Evolutionary conservation across 2,329 filamentous ascomycete species (phyloP), one percentile per base, ranked within the genome.

Genomic region (Beauveria varroae): DNA sequence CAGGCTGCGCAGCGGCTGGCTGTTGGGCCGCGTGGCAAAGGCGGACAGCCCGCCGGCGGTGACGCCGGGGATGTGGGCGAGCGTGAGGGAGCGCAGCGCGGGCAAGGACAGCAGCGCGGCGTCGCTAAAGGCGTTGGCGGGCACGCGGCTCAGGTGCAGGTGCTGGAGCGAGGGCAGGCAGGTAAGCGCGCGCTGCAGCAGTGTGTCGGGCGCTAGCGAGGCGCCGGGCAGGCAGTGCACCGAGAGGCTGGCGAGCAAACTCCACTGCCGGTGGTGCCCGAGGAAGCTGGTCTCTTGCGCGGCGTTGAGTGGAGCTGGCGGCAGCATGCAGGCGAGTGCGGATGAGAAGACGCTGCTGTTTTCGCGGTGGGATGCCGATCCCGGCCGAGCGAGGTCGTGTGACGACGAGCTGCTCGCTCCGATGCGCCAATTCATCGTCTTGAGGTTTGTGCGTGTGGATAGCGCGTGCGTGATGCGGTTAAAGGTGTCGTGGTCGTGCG

Each of bases 341-440:
- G 59, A 24, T 73, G 73, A 14, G 74, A 71, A 60, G 47, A 52
- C 20, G 46, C 22, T 34, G 30, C 12, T 34, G 30, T 2, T 34
- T 34, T 34, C 30, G 30, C 12, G 30, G 28, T 28, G 28, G 30
- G 30, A 34, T 12, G 30, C 30, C 5, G 30, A 14, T 49, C 40
- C 62, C 2, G 54, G 61, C 14, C 55, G 47, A 10, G 56, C 40
- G 9, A 43, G 67, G 63, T 72, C 73, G 49, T 26, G 26, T 26
- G 26, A 7, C 26, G 26, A 26, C 26, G 26, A 26, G 26, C 7
- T 28, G 28, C 22, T n/a, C 12, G 74, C 64, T 64, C 82, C 78
- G 20, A 88, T 66, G 18, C 84, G 72, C 86, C 85, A 88, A 44
- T 80, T 77, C 74, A 85, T 84, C 64, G 85, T 79, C 66, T 77